These are phyloP conservation scores for Hymenoscyphus repandus DNA, from an alignment of 2,329 filamentous ascomycete genomes.

Conservation along the genomic window DNA sequence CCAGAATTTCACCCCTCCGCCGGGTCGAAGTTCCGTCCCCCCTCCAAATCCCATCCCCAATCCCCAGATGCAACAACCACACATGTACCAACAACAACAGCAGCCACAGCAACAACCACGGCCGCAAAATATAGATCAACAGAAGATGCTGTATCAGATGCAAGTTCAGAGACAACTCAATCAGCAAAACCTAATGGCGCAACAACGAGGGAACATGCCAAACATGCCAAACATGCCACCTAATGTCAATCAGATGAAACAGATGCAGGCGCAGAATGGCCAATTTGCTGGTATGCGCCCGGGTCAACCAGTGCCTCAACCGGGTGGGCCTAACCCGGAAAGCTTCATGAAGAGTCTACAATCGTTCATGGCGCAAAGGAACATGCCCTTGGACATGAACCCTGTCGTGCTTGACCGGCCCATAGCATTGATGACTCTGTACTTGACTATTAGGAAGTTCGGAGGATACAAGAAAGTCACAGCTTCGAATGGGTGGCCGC, in stretches of 20 bases:
- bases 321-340: constrained; percentile 49
- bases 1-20: constrained; percentile 52
- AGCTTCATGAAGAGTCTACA: constrained; percentile 71
- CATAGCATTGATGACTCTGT: constrained; percentile 72
- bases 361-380: constrained; percentile 70
- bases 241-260: constrained; percentile 29
- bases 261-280: constrained; percentile 51
- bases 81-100: constrained; percentile 24
- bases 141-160: constrained; percentile 76
- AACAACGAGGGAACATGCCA: constrained; percentile 39
- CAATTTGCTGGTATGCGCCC: constrained; percentile 50
- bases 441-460: constrained; percentile 68
- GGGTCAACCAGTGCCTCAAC: constrained; percentile 41
- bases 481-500: constrained; percentile 65
- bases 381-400: constrained; percentile 67
- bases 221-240: constrained; percentile 33
- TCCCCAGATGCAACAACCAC: constrained; percentile 39
- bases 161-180: constrained; percentile 73
- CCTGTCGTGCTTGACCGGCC: constrained; percentile 69
- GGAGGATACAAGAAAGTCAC: constrained; percentile 74
- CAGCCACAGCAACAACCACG: constrained; percentile 33
- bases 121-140: constrained; percentile 59
- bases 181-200: constrained; percentile 39
- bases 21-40: constrained; percentile 49
- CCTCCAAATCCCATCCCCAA: constrained; percentile 49